Evolutionary conservation across 176 grass and related monocot species (phyloP).

Genomic region (Avena atlantica): DNA sequence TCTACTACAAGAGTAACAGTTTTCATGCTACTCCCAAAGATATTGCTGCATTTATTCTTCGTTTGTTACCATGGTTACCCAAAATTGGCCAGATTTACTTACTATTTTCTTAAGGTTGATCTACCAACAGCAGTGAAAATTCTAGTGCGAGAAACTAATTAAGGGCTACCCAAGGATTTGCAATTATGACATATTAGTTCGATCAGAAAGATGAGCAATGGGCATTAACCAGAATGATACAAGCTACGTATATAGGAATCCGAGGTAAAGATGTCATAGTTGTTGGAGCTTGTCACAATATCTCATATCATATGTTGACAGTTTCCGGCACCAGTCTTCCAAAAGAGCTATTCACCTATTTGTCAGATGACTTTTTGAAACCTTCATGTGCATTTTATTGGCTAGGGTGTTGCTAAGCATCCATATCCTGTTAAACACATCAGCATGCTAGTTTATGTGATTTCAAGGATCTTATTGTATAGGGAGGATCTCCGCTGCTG

Average conservation of each 20-base stretch:
- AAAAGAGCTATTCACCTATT: background rate
- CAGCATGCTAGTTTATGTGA: background rate
- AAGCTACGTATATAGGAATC: background rate
- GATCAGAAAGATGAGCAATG: background rate
- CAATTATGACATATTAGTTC: background rate
- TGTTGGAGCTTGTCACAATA: background rate
- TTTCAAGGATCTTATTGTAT: slow-evolving; percentile 20
- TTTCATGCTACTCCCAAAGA: background rate
- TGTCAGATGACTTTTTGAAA: background rate
- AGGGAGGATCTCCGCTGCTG: background rate
- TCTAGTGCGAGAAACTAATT: background rate
- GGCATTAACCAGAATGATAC: background rate
- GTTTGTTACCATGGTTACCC: background rate
- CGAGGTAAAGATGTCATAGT: background rate
- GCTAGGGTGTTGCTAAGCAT: background rate
- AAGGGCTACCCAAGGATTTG: background rate
- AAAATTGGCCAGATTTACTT: background rate
- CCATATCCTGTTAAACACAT: background rate
- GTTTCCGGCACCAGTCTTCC: background rate
- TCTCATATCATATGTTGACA: background rate
- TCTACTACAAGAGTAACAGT: background rate
- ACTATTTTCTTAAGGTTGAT: background rate
- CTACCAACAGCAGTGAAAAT: background rate
- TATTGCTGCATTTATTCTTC: background rate
- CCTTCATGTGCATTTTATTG: too few species aligned